These are phyloP conservation scores for Dothistroma septosporum DNA, from an alignment of 2,329 filamentous ascomycete species.

Conservation along the genomic window DNA sequence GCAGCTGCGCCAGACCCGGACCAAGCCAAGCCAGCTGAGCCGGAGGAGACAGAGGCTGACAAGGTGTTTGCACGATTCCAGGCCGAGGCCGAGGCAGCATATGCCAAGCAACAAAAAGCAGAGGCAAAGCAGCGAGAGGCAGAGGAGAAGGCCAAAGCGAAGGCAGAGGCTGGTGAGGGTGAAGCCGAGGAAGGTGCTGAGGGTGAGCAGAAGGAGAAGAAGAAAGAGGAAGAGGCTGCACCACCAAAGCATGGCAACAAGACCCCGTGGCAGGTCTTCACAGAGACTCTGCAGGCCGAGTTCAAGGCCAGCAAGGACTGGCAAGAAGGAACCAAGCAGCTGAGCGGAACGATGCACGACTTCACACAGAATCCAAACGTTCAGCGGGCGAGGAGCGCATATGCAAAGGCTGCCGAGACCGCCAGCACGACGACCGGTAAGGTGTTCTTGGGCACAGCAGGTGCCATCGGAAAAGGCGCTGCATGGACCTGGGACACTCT, in stretches of 20 bases:
- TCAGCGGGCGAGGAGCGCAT: slow-evolving; percentile 77
- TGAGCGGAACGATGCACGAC: slow-evolving; percentile 82
- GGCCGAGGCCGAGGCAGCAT: slow-evolving; percentile 40
- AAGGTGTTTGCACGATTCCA: slow-evolving; percentile 34
- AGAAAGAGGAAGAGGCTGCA: slow-evolving; percentile 66
- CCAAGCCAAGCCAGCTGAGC: slow-evolving; percentile 19
- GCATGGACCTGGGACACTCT: slow-evolving; percentile 96
- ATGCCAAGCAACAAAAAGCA: slow-evolving; percentile 34
- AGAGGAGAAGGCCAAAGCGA: slow-evolving; percentile 31
- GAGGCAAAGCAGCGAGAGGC: slow-evolving; percentile 44
- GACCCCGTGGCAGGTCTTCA: slow-evolving; percentile 97
- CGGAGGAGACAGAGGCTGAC: slow-evolving; percentile 31
- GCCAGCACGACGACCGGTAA: slow-evolving; percentile 73
- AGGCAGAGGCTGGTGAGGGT: slow-evolving; percentile 33
- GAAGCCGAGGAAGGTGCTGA: slow-evolving; percentile 43
- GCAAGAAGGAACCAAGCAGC: slow-evolving; percentile 96
- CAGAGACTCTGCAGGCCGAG: slow-evolving; percentile 88
- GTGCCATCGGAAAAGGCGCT: slow-evolving; percentile 83
- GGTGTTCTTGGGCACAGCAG: slow-evolving; percentile 79
- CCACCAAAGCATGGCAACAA: slow-evolving; percentile 98
- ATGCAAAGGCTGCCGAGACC: slow-evolving; percentile 78
- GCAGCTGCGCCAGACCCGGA: slow-evolving; percentile 33
- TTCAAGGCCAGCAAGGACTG: slow-evolving; percentile 98
- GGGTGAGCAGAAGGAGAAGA: slow-evolving; percentile 50
- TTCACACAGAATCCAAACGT: slow-evolving; percentile 92